These are phyloP conservation scores for Geotrichum histeridarum DNA, from an alignment of 1,139 yeast species.

Conservation along the genomic window DNA sequence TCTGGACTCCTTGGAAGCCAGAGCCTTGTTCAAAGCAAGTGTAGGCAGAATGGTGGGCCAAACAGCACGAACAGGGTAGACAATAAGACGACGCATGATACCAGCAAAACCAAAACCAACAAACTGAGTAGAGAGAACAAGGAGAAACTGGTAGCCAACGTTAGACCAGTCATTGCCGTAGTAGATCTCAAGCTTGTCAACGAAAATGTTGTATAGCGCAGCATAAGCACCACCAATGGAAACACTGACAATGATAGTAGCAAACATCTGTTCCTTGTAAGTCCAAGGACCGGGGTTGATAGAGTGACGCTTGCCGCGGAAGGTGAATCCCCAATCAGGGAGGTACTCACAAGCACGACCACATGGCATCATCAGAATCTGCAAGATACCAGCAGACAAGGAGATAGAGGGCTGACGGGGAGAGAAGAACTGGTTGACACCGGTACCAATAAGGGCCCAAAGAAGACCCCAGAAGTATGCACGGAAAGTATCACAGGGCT, in stretches of 20 bases:
- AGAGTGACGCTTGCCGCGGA: conserved; percentile 39
- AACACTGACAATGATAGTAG: conserved; percentile 37
- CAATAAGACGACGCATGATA: conserved; percentile 46
- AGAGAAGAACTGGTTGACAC: conserved; percentile 52
- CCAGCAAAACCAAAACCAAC: conserved; percentile 56
- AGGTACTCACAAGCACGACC: conserved; percentile 42
- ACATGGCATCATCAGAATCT: conserved; percentile 51
- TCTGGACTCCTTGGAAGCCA: conserved; percentile 21
- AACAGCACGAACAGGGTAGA: conserved; percentile 47
- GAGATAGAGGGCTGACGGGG: conserved; percentile 51
- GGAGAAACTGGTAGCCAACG: conserved; percentile 43
- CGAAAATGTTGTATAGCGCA: conserved; percentile 39
- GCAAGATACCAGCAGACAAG: conserved; percentile 47
- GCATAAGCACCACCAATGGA: conserved; percentile 34
- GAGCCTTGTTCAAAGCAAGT: conserved; percentile 19
- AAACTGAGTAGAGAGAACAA: conserved; percentile 45
- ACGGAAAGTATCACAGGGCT: conserved; percentile 47
- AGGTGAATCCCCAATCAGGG: conserved; percentile 47
- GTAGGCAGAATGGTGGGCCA: conserved; percentile 51
- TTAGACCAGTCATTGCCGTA: conserved; percentile 40
- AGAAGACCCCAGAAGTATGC: conserved; percentile 51
- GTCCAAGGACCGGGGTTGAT: conserved; percentile 62
- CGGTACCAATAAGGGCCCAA: conserved; percentile 54
- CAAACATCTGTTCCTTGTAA: conserved; percentile 62
- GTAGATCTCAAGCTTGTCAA: conserved; percentile 37